These are phyloP conservation scores for Irpex lacteus DNA, from an alignment of 1,284 basidiomycete species.

Conservation along the genomic window DNA sequence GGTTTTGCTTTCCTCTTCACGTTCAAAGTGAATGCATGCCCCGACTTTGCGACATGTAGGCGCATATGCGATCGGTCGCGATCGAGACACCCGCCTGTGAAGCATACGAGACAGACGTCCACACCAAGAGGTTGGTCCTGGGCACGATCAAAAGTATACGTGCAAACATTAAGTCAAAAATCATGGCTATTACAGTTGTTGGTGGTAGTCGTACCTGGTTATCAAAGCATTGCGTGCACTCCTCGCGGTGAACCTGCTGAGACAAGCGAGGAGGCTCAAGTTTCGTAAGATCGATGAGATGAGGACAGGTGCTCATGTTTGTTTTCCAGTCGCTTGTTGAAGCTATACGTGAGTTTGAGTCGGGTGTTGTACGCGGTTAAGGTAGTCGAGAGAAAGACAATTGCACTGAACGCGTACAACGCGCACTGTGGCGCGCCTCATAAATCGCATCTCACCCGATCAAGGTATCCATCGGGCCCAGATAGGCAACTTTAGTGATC, in stretches of 20 bases:
- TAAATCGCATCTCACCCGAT: not conserved
- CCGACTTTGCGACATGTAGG: slow-evolving; percentile 68
- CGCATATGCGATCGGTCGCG: slow-evolving; percentile 65
- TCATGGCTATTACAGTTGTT: too few species aligned
- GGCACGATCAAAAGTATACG: not conserved
- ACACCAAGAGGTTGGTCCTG: slow-evolving; percentile 78
- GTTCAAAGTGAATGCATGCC: slow-evolving; percentile 81
- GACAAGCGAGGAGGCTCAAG: slow-evolving; percentile 42
- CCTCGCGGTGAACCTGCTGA: slow-evolving; percentile 75
- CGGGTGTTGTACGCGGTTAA: not conserved
- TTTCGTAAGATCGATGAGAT: slow-evolving; percentile 35
- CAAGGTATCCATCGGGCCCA: not conserved
- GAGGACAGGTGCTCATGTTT: slow-evolving; percentile 22
- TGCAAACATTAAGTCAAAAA: not conserved
- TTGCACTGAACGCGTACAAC: not conserved
- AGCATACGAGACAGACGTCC: slow-evolving; percentile 90
- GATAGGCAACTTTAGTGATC: not conserved
- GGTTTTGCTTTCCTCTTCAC: slow-evolving; percentile 76
- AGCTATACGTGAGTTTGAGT: not conserved
- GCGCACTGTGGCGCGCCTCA: not conserved
- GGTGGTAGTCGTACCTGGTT: slow-evolving; percentile 63
- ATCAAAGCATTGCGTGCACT: slow-evolving; percentile 97
- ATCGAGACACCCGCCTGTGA: slow-evolving; percentile 86
- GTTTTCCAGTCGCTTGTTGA: not conserved
- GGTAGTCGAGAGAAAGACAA: not conserved